Conservation (phyloP, 1,284 basidiomycete species). For the Xanthoconium separans region DNA sequence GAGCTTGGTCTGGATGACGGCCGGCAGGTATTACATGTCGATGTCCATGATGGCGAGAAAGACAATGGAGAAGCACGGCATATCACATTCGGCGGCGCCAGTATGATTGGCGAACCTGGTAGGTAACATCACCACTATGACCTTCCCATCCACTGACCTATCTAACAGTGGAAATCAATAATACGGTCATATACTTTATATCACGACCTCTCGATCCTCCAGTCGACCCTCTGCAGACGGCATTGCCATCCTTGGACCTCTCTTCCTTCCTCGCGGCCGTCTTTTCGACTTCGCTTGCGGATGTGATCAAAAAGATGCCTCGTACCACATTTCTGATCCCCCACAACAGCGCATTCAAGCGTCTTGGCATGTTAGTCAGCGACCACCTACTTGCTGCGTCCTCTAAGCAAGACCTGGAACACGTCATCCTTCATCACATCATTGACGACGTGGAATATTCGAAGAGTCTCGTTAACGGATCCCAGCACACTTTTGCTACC, state of each 20-base stretch:
- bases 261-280: constrained; percentile 90
- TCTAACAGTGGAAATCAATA: constrained; percentile 64
- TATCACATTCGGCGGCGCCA: constrained; percentile 84
- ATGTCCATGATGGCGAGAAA: constrained; percentile 53
- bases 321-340: constrained; percentile 87
- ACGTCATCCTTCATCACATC: constrained; percentile 84
- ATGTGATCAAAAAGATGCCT: constrained; percentile 64
- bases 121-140: constrained; percentile 29
- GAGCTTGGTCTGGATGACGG: constrained; percentile 66
- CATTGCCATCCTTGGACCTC: constrained; percentile 79
- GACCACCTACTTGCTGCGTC: constrained; percentile 79
- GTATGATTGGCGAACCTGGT: constrained; percentile 78
- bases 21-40: constrained; percentile 73
- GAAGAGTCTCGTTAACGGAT: constrained; percentile 57
- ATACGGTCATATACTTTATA: constrained; percentile 88
- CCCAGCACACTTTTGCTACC: constrained; percentile 67
- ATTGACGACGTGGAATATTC: constrained; percentile 79
- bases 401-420: constrained; percentile 76
- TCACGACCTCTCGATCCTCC: constrained; percentile 84
- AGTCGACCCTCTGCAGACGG: constrained; percentile 76
- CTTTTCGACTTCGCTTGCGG: constrained; percentile 80
- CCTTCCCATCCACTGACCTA: constrained; percentile 9
- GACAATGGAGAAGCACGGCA: constrained; percentile 48
- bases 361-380: constrained; percentile 83
- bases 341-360: constrained; percentile 83